These are phyloP conservation scores for Pyricularia pennisetigena DNA, from an alignment of 2,329 filamentous ascomycete genomes.

Conservation along the genomic window DNA sequence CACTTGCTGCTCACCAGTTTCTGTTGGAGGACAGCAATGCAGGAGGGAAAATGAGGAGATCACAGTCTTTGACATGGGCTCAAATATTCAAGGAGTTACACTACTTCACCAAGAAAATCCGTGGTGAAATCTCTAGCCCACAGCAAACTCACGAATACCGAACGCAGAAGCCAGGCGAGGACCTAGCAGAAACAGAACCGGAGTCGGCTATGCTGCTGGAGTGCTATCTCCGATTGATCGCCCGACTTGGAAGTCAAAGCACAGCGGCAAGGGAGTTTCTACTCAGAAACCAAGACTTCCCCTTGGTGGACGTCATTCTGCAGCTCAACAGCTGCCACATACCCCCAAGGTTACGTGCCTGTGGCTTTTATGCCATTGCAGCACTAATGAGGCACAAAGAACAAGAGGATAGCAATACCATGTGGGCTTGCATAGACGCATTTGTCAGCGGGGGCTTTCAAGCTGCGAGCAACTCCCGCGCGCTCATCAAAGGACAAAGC, in stretches of 20 bases:
- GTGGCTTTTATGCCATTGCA: constrained; percentile 69
- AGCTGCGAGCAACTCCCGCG: constrained; percentile 12
- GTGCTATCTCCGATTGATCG: constrained; percentile 80
- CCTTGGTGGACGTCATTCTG: constrained; percentile 50
- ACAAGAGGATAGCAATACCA: constrained; percentile 52
- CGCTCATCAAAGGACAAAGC: constrained; percentile 6
- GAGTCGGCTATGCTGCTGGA: constrained; percentile 97
- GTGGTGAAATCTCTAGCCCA: constrained; percentile 52
- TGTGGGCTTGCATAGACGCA: constrained; percentile 74
- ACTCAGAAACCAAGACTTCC: constrained; percentile 40
- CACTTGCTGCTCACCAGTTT: constrained; percentile 78
- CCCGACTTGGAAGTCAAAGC: constrained; percentile 71
- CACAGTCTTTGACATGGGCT: constrained; percentile 79
- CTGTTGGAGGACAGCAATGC: constrained; percentile 74
- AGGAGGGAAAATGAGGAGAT: constrained; percentile 69
- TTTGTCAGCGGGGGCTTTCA: constrained; percentile 57
- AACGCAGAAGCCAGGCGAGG: constrained; percentile 48
- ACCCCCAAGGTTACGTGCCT: constrained; percentile 68
- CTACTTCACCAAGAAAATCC: constrained; percentile 71
- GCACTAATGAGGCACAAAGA: constrained; percentile 70
- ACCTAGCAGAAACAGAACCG: constrained; percentile 70
- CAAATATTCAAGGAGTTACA: constrained; percentile 88
- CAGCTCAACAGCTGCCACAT: constrained; percentile 70
- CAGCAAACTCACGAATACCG: constrained; percentile 45
- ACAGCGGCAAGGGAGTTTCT: constrained; percentile 63